Percentiles rank a stretch among this genome's conserved stretches.
These are phyloP conservation scores for Salix koriyanagi DNA, from an alignment of 345 rosid genomes.

Conservation along the genomic window DNA sequence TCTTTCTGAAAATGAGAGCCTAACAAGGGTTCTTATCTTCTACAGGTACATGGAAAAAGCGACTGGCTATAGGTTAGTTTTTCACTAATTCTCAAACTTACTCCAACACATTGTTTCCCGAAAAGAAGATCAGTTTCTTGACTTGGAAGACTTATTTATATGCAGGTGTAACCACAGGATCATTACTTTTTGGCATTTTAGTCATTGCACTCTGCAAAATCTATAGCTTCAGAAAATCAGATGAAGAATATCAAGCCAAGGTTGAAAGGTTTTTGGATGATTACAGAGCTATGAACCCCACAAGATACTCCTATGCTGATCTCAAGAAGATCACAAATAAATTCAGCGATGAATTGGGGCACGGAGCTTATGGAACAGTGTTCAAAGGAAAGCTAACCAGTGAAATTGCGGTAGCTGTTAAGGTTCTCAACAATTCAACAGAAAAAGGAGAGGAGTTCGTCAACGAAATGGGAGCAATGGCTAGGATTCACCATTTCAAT, in stretches of 20 bases:
- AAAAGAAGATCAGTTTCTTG: not conserved
- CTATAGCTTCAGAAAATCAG: not conserved
- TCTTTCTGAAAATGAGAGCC: too few relatives aligned
- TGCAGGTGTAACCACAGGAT: not conserved
- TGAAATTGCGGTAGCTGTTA: conserved; percentile 9
- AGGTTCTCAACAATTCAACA: not conserved
- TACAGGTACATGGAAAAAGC: not conserved
- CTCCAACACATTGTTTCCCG: not conserved
- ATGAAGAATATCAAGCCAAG: not conserved
- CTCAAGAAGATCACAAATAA: conserved; percentile 1
- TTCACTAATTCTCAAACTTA: not conserved
- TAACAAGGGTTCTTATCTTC: too few relatives aligned
- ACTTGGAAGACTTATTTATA: not conserved
- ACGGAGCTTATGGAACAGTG: conserved; percentile 11
- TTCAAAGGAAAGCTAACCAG: conserved; percentile 7
- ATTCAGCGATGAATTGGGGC: not conserved
- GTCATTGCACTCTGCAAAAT: not conserved
- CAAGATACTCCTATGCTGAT: conserved; percentile 6
- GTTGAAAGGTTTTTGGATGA: conserved; percentile 11
- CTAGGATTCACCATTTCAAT: conserved; percentile 10
- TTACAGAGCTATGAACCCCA: conserved; percentile 12
- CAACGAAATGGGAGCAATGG: conserved; percentile 2
- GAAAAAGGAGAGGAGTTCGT: conserved; percentile 9
- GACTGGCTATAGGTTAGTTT: not conserved
- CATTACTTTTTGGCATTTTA: not conserved